Conservation (phyloP, 352 stramenopile species). For the Globisporangium orthogonon region DNA sequence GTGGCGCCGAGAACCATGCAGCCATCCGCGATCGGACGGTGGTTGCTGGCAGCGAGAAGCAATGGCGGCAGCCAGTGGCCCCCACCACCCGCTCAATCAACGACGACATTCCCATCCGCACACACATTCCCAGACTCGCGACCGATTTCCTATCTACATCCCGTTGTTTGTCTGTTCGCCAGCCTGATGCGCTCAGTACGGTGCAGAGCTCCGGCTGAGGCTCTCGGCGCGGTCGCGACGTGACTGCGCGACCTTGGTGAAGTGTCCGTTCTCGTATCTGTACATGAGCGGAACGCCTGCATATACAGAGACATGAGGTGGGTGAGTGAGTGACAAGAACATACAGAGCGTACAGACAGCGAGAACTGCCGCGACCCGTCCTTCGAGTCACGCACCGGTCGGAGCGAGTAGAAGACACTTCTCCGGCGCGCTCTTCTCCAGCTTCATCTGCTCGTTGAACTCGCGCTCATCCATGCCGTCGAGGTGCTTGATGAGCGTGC, state of each 20-base stretch:
- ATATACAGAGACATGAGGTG: not conserved
- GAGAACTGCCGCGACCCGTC: not conserved
- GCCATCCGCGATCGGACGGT: not conserved
- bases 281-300: constrained; percentile 81
- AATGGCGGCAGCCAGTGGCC: too few species aligned
- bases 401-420: constrained; percentile 67
- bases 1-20: not conserved
- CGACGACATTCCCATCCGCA: not conserved
- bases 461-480: constrained; percentile 69
- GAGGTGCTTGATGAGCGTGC: constrained; percentile 80
- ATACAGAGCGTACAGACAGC: not conserved
- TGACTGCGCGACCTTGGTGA: constrained; percentile 64
- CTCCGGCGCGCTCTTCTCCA: constrained; percentile 74
- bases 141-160: constrained; percentile 5
- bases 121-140: not conserved
- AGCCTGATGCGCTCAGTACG: constrained; percentile 34
- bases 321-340: not conserved
- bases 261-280: constrained; percentile 67
- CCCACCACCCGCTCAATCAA: not conserved
- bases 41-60: not conserved
- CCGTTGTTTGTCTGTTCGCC: not conserved
- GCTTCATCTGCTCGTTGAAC: constrained; percentile 79
- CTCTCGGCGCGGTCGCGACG: constrained; percentile 69
- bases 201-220: constrained; percentile 58
- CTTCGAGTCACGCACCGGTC: constrained; percentile 31